Percentiles rank a stretch among this genome's conserved stretches.
Evolutionary conservation across 2,329 filamentous ascomycete species (phyloP).

Genomic region (Exophiala dermatitidis): DNA sequence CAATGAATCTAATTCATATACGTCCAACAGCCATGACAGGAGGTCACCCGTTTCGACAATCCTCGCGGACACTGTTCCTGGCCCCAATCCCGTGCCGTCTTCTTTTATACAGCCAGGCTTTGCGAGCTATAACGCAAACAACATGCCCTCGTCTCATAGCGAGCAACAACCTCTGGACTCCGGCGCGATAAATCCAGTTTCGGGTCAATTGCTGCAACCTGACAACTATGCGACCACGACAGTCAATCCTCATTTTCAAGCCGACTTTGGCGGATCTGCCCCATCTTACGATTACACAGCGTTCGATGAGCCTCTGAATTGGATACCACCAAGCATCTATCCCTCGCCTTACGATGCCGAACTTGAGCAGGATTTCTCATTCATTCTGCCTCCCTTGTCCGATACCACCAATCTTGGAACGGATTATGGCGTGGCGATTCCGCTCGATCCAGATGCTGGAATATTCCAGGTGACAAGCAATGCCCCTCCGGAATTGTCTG

Average conservation of each 20-base stretch:
- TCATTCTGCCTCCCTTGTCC: constrained; percentile 19
- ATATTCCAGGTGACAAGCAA: constrained; percentile 32
- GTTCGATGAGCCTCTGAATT: constrained; percentile 33
- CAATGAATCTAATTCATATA: background rate
- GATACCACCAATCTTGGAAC: constrained; percentile 10
- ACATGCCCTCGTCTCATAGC: background rate
- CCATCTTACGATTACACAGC: constrained; percentile 33
- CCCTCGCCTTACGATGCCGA: constrained; percentile 34
- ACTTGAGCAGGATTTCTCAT: constrained; percentile 32
- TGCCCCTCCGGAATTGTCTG: constrained; percentile 39
- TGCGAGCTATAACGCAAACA: background rate
- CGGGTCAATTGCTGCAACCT: constrained; percentile 3
- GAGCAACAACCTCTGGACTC: background rate
- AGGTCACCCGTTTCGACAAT: constrained; percentile 1
- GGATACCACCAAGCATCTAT: constrained; percentile 35
- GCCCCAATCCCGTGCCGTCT: background rate
- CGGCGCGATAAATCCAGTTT: background rate
- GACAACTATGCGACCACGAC: constrained; percentile 4
- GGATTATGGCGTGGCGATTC: constrained; percentile 14
- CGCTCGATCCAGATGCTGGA: constrained; percentile 6
- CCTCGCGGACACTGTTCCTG: background rate
- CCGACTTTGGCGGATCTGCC: constrained; percentile 5
- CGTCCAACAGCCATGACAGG: background rate
- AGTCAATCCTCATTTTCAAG: constrained; percentile 1
- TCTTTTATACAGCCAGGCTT: background rate